Conservation (phyloP, 192 early-diverging fungal species). For the Coemansia sp. region DNA sequence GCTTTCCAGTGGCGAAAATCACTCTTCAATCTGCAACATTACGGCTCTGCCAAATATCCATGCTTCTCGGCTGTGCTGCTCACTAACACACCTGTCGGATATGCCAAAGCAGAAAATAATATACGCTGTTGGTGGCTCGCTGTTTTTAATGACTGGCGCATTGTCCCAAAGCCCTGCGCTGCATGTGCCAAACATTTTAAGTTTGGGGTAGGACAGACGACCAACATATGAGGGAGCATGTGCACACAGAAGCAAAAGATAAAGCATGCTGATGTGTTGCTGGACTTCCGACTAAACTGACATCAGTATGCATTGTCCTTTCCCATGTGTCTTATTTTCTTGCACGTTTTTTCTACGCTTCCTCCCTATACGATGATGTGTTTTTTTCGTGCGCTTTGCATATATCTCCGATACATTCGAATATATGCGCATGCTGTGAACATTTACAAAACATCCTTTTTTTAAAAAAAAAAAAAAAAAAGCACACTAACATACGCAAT, state of each 20-base stretch:
- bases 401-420: neutral
- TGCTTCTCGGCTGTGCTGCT: too few relatives aligned
- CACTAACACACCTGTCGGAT: too few relatives aligned
- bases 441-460: neutral
- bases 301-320: neutral
- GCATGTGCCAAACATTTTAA: too few relatives aligned
- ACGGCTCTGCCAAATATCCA: neutral
- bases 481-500: too few relatives aligned
- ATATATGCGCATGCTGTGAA: neutral
- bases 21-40: too few relatives aligned
- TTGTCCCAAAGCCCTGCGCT: too few relatives aligned
- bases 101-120: too few relatives aligned
- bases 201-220: too few relatives aligned
- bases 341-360: neutral
- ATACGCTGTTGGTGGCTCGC: too few relatives aligned
- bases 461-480: too few relatives aligned
- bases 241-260: neutral
- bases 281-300: neutral
- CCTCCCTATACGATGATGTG: neutral
- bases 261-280: neutral
- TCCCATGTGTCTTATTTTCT: neutral
- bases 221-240: neutral
- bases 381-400: too few relatives aligned
- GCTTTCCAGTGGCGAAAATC: neutral
- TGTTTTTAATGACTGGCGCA: too few relatives aligned